These are phyloP conservation scores for Camelina neglecta DNA, from an alignment of 345 rosid species.

Conservation along the genomic window DNA sequence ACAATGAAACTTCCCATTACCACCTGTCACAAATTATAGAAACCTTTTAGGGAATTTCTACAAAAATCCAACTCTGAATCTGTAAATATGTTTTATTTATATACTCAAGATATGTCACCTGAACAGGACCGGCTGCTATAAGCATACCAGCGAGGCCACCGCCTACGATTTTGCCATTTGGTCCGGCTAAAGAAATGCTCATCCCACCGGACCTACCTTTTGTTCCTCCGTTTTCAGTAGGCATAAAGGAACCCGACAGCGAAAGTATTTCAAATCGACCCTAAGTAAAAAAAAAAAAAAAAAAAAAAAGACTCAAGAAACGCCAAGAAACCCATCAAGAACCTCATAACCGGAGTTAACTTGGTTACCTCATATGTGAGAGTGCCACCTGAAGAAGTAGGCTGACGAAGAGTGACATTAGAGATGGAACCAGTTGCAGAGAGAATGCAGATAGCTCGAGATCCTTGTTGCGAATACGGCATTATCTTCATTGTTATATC, in stretches of 20 bases:
- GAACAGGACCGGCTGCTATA: slow-evolving; percentile 94
- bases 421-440: slow-evolving; percentile 90
- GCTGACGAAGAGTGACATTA: slow-evolving; percentile 91
- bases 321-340: background rate
- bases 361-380: slow-evolving; percentile 86
- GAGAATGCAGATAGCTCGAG: slow-evolving; percentile 88
- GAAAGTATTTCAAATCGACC: slow-evolving; percentile 98
- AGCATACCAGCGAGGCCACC: slow-evolving; percentile 93
- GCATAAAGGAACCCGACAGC: slow-evolving; percentile 82
- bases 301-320: background rate
- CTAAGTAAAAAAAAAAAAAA: slow-evolving; percentile 38
- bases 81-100: background rate
- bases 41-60: background rate
- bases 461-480: slow-evolving; percentile 87
- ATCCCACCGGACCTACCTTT: slow-evolving; percentile 93
- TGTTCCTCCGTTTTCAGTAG: slow-evolving; percentile 71
- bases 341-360: background rate
- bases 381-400: slow-evolving; percentile 88
- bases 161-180: slow-evolving; percentile 89
- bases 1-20: slow-evolving; percentile 82
- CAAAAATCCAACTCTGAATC: background rate
- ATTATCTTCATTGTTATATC: slow-evolving; percentile 95
- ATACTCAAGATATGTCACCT: slow-evolving; percentile 49
- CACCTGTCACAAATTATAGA: slow-evolving; percentile 54
- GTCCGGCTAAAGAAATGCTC: slow-evolving; percentile 93